phyloP scores from a whole-genome alignment of 1,139 yeast genomes.

The Candida smagusa region DNA sequence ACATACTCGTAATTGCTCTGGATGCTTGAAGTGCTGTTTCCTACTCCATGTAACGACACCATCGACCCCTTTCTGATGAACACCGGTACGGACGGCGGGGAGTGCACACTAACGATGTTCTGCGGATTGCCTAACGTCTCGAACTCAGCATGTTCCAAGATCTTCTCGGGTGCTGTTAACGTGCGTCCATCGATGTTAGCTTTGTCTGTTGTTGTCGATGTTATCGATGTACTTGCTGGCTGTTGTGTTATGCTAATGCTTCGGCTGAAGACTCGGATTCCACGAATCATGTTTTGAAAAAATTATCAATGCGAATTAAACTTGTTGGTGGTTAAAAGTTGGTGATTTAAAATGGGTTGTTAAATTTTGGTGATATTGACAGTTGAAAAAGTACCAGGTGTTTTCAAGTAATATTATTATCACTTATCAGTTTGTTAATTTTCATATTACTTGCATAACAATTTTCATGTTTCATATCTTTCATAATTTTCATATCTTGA shows the following conservation, averaged over 20 bases:
- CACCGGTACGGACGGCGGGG: conserved; percentile 60
- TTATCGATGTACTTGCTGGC: conserved; percentile 6
- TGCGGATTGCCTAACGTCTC: conserved; percentile 44
- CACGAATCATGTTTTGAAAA: conserved; percentile 2
- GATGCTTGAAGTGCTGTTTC: conserved; percentile 13
- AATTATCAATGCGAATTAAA: too few species aligned
- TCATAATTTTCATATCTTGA: too few species aligned
- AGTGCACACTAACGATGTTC: conserved; percentile 39
- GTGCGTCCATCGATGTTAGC: conserved; percentile 11
- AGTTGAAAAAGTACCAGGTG: too few species aligned
- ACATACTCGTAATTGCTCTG: conserved; percentile 29
- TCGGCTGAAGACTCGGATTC: conserved; percentile 3
- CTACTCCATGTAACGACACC: conserved; percentile 42
- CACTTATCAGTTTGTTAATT: too few species aligned
- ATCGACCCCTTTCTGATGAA: conserved; percentile 46
- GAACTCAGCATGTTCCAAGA: conserved; percentile 20
- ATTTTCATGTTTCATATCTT: too few species aligned
- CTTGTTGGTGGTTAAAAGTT: too few species aligned
- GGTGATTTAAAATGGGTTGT: too few species aligned
- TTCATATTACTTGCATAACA: too few species aligned
- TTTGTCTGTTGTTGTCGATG: conserved; percentile 10
- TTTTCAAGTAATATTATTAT: too few species aligned
- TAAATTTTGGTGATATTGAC: too few species aligned
- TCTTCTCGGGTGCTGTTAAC: conserved; percentile 6
- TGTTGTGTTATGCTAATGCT: conserved; percentile 6